Base-by-base conservation (phyloP, 768 basidiomycete species). In the Exsudoporus frostii region DNA sequence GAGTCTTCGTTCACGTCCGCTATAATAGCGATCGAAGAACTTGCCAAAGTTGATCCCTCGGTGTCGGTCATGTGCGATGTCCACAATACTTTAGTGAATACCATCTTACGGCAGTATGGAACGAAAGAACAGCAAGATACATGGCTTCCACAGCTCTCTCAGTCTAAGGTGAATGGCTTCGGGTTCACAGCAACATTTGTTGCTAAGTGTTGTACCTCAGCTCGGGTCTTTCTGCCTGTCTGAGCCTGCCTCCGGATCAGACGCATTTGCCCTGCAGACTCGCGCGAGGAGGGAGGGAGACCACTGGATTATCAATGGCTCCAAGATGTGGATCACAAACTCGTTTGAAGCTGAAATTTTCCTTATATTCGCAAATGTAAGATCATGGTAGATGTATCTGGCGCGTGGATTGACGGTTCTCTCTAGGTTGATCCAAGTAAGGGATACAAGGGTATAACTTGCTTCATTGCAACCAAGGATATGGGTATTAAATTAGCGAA, bases 271-370 rank as follows among this genome's bases (percentile, higher is more conserved):
- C 0, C 76, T 99, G 32, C 92, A 96, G 68, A 94, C 97, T 1
- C 88, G 90, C 11, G 96, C 97, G 15, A 86, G 79, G 67, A 90
- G 88, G 70, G 86, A 92, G 42, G 93, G 92, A 17, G 83, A 88
- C 61, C 69, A 86, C 68, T 98, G 88, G 81, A 74, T 93, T 29
- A 68, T 99, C 48, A 95, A 93, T 61, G 97, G 97, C n/a, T 91
- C 92, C 51, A 99, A 99, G 77, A 95, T 96, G 94, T 97, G 94
- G 94, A 97, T 98, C 54, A 96, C 94, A 24, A 98, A 98, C 72
- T 95, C 93, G 1, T 80, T 84, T 53, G 92, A 95, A 71, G 93
- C 92, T 1, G 90, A 93, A 42, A 79, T 95, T 37, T 90, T 90
- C 76, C 85, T 96, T 60, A 90, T 98, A 45, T 98, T 99, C 56